Conservation (phyloP, 192 early-diverging fungal genomes). For the Helicostylum pulchrum region DNA sequence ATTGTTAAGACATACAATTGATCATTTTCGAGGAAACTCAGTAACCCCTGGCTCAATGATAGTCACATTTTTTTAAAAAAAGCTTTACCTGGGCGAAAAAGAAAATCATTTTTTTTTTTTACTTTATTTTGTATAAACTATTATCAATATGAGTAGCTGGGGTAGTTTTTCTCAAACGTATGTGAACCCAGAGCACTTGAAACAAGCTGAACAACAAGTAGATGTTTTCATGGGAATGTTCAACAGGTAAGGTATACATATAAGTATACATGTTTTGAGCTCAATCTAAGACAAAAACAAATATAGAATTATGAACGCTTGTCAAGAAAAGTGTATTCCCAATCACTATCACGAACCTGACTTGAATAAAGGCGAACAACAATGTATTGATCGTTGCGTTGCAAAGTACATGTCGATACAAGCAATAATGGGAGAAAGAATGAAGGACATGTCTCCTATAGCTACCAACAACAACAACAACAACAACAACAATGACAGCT, state of each 20-base stretch:
- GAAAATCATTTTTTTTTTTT: neutral
- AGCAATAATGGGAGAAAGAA: conserved; percentile 68
- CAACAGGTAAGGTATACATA: conserved; percentile 19
- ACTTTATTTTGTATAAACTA: neutral
- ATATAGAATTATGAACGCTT: conserved; percentile 67
- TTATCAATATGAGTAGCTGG: conserved; percentile 20
- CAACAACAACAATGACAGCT: conserved; percentile 3
- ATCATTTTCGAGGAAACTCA: too few species aligned
- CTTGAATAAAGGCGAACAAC: conserved; percentile 87
- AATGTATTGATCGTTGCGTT: conserved; percentile 88
- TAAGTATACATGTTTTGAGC: neutral
- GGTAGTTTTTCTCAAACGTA: conserved; percentile 28
- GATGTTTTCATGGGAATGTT: conserved; percentile 30
- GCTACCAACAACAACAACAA: neutral
- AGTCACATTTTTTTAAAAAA: neutral
- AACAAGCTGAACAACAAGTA: conserved; percentile 28
- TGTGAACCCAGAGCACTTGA: conserved; percentile 32
- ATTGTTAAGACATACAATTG: too few species aligned
- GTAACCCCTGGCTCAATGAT: too few species aligned
- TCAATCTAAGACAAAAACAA: neutral
- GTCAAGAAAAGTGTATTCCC: conserved; percentile 84
- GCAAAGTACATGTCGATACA: conserved; percentile 85
- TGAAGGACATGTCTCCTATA: conserved; percentile 49
- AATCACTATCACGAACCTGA: conserved; percentile 74
- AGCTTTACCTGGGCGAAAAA: neutral